Conservation (phyloP, 306 rosid species). For the Prosopis cineraria region DNA sequence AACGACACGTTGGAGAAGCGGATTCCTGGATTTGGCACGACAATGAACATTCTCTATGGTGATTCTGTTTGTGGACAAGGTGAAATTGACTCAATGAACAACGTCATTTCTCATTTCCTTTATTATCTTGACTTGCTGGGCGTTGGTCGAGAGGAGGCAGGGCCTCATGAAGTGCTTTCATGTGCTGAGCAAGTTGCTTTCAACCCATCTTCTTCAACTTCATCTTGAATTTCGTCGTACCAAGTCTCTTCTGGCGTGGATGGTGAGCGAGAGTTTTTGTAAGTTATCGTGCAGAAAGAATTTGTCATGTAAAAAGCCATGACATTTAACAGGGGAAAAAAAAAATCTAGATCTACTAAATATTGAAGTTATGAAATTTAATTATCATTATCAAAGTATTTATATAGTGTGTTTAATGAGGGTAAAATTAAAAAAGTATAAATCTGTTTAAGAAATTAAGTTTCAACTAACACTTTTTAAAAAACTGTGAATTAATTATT, state of each 20-base stretch:
- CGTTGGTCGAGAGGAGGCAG: conserved; percentile 68
- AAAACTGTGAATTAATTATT: too few species aligned
- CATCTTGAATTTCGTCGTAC: not conserved
- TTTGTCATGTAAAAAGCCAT: not conserved
- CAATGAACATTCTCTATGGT: conserved; percentile 92
- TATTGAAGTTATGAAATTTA: not conserved
- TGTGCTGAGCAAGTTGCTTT: conserved; percentile 83
- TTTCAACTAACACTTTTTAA: too few species aligned
- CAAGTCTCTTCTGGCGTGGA: not conserved
- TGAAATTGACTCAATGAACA: conserved; percentile 79
- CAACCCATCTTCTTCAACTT: conserved; percentile 50
- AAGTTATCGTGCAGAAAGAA: not conserved
- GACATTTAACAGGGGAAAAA: not conserved
- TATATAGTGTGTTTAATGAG: too few species aligned
- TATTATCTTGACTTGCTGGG: conserved; percentile 83
- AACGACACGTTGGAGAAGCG: conserved; percentile 79
- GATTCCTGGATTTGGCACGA: conserved; percentile 85
- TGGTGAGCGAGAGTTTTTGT: not conserved
- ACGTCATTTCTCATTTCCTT: conserved; percentile 71
- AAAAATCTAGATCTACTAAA: not conserved
- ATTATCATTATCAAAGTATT: too few species aligned
- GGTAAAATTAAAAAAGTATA: too few species aligned
- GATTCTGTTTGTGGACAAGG: conserved; percentile 76
- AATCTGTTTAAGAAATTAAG: too few species aligned
- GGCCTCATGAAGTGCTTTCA: conserved; percentile 62